Evolutionary conservation across 1,284 basidiomycete genomes (phyloP), one percentile per base, ranked within the genome.

Genomic region (Moesziomyces globuligerus): DNA sequence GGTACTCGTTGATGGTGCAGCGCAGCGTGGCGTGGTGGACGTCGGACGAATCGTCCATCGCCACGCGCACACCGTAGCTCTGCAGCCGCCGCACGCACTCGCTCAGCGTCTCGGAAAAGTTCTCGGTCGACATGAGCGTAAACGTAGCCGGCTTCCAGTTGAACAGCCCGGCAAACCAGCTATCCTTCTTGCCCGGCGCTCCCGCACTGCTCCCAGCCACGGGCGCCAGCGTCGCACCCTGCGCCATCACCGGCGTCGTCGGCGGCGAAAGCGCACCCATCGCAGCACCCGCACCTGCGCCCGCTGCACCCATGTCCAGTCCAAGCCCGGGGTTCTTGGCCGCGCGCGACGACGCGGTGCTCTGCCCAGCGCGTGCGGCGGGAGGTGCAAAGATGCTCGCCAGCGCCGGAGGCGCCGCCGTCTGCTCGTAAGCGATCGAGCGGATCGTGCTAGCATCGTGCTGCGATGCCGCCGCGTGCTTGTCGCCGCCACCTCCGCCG

Each of bases 141-240:
- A 89, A 89, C 15, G 85, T 86, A 17, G 87, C 85, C 0, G 91
- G 89, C 78, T 90, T 92, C 85, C 92, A 90, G 79, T 89, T 90
- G 87, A 97, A 95, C 43, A 96, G 87, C 67, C 90, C 91, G 49
- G 89, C 88, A 72, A 98, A 89, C 94, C 94, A 97, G 56, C 88
- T 89, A 45, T 90, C 88, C 81, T 90, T 91, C 67, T 69, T 69
- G n/a, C 66, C 55, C 8, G 66, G 66, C 24, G 51, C 60, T n/a
- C n/a, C n/a, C 3, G 34, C 38, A 24, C 36, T 32, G 54, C 46
- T 55, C 3, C 37, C 15, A 24, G 48, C 10, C 17, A 37, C 45
- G 21, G 60, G 46, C 6, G 45, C 46, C 2, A 65, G 54, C 21
- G 55, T 65, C 15, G 55, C 52, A 17, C 32, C 32, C 32, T 48